phyloP scores from a whole-genome alignment of 2,329 filamentous ascomycete genomes.

The Sclerotiophoma versabilis region DNA sequence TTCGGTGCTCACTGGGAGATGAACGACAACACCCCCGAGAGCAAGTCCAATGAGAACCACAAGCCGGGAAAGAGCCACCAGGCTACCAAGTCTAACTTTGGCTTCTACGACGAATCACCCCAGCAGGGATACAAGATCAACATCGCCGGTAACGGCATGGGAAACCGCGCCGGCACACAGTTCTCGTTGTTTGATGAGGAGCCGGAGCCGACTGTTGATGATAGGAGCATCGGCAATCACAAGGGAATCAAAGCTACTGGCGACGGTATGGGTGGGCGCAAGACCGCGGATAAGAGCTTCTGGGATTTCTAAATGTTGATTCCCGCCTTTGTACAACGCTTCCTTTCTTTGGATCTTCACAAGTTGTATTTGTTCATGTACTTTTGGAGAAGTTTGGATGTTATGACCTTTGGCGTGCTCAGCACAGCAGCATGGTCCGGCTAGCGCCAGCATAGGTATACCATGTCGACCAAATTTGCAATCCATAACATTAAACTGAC shows the following conservation, averaged over 20 bases:
- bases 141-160: conserved; percentile 51
- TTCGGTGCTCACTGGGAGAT: conserved; percentile 81
- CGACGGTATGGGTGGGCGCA: conserved; percentile 51
- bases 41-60: conserved; percentile 49
- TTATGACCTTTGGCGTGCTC: conserved; percentile 1
- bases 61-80: conserved; percentile 62
- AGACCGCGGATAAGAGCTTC: conserved; percentile 40
- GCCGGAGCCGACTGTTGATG: conserved; percentile 36
- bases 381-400: conserved; percentile 1
- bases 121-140: conserved; percentile 43
- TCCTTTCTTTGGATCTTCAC: not conserved
- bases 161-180: conserved; percentile 40
- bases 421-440: conserved; percentile 3
- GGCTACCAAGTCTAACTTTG: conserved; percentile 57
- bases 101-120: conserved; percentile 39
- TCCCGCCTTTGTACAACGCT: not conserved
- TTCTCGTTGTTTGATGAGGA: conserved; percentile 50
- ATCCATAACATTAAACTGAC: conserved; percentile 4
- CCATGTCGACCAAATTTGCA: conserved; percentile 9
- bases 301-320: conserved; percentile 39
- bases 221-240: conserved; percentile 14
- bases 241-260: conserved; percentile 41
- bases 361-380: not conserved
- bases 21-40: conserved; percentile 67
- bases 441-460: conserved; percentile 16